Base-by-base conservation (phyloP, 306 rosid genomes). In the Trifolium subterraneum region DNA sequence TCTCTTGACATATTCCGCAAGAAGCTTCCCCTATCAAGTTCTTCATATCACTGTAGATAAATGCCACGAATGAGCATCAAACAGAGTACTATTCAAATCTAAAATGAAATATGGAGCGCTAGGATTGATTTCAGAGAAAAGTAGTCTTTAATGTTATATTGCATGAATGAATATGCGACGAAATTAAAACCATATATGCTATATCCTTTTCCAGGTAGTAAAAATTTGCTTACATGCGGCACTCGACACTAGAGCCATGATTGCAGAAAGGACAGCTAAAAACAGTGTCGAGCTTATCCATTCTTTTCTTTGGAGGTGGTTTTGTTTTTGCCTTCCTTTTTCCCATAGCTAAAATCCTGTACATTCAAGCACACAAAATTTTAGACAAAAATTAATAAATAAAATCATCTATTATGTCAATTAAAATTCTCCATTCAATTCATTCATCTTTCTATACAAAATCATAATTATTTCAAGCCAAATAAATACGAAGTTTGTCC, bases 191-290 rank as follows among this genome's bases (percentile, higher is more conserved):
- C 39, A 10, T 39, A 8, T 9, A 66, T 35, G 50, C n/a, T 62
- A 52, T 15, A 70, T 25, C 67, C 41, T 38, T 10, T 61, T 8
- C 54, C 6, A 59, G 14, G 23, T 18, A 38, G 45, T 39, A 22
- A 60, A 5, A 38, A 63, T 56, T 41, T 71, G 27, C 96, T 87
- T 85, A 94, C 99, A 94, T 85, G 84, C 92, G 90, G 72, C 97
- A 92, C 73, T 94, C 99, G 2, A 94, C 96, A 23, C 98, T 86
- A 78, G 90, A 81, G 20, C 98, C 97, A 61, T 94, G 98, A 75
- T 90, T 88, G 82, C 98, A 94, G 88, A 94, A 94, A 82, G 98
- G 98, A 48, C 98, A 91, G 79, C 97, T 88, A 75, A 94, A 94
- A 48, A 91, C 97, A 33, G 97, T 91, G 74, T 94, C 98, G 50